These are phyloP conservation scores for Inosperma sp. DNA, from an alignment of 768 basidiomycete genomes.

Conservation along the genomic window DNA sequence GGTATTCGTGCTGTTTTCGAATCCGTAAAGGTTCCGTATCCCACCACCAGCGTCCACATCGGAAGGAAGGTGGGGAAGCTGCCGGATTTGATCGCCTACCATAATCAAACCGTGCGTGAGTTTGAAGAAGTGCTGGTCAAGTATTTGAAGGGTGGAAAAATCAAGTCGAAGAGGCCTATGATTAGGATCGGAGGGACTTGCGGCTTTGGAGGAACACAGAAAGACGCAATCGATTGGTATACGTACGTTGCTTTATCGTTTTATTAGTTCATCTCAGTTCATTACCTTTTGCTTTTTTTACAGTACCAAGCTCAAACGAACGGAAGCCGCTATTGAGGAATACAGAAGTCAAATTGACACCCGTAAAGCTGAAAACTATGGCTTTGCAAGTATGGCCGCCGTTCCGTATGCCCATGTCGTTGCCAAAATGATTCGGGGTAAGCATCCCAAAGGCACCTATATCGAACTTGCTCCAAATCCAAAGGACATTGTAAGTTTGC, in stretches of 20 bases:
- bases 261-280: neutral
- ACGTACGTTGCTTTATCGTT: conserved; percentile 49
- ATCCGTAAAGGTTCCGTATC: conserved; percentile 74
- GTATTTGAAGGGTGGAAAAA: conserved; percentile 79
- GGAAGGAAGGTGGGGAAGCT: conserved; percentile 84
- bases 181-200: conserved; percentile 74
- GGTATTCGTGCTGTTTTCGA: conserved; percentile 78
- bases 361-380: conserved; percentile 83
- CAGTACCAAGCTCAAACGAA: conserved; percentile 53
- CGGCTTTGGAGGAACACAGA: conserved; percentile 79
- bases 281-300: conserved; percentile 4
- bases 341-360: conserved; percentile 67
- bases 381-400: conserved; percentile 87
- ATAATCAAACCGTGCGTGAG: conserved; percentile 91
- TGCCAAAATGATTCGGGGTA: conserved; percentile 61
- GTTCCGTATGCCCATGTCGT: conserved; percentile 87
- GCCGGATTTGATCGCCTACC: conserved; percentile 86
- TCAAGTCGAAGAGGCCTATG: conserved; percentile 77
- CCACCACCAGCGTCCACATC: conserved; percentile 87
- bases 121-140: conserved; percentile 85
- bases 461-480: conserved; percentile 82
- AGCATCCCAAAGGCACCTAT: conserved; percentile 67
- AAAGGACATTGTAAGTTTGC: conserved; percentile 68
- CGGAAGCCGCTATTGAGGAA: conserved; percentile 69
- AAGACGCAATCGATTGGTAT: conserved; percentile 92